Percentiles rank a stretch among this genome's conserved stretches.
Conservation (phyloP, 345 rosid genomes). For the Eucalyptus caleyi region DNA sequence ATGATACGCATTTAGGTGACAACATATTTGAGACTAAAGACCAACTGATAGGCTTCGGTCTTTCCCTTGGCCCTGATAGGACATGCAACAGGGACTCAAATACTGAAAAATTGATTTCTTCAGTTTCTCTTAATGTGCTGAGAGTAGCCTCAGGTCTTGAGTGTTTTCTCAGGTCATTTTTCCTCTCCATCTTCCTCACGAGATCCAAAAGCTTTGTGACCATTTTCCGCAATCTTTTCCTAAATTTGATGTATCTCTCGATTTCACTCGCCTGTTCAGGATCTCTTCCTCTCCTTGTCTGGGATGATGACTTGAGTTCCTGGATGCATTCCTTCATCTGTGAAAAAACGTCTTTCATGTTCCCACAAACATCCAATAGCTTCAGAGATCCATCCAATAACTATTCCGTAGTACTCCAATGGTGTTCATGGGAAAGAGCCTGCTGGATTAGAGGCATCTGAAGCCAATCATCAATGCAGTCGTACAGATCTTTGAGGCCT, state of each 20-base stretch:
- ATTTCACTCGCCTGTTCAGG: not conserved
- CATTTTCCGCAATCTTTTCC: not conserved
- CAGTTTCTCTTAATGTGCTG: not conserved
- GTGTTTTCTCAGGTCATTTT: not conserved
- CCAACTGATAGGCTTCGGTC: not conserved
- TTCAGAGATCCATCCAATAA: constrained; percentile 5
- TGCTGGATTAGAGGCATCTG: not conserved
- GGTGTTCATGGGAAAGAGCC: not conserved
- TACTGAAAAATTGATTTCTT: not conserved
- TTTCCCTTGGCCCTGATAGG: not conserved
- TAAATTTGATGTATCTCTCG: not conserved
- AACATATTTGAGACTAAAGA: not conserved
- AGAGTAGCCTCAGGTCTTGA: not conserved
- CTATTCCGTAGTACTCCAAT: not conserved
- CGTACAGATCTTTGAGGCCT: not conserved
- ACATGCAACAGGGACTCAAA: not conserved
- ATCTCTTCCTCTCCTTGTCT: not conserved
- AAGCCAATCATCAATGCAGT: constrained; percentile 1
- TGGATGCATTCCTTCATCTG: not conserved
- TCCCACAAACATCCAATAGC: not conserved
- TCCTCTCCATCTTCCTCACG: not conserved
- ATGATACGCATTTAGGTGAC: not conserved
- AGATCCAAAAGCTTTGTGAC: not conserved
- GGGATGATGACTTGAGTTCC: not conserved
- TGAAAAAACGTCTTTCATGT: not conserved